A percentile compares a stretch with the other conserved stretches of the same genome.
phyloP scores from a whole-genome alignment of 495 filamentous ascomycete species.

The Penicillium pancosmium region DNA sequence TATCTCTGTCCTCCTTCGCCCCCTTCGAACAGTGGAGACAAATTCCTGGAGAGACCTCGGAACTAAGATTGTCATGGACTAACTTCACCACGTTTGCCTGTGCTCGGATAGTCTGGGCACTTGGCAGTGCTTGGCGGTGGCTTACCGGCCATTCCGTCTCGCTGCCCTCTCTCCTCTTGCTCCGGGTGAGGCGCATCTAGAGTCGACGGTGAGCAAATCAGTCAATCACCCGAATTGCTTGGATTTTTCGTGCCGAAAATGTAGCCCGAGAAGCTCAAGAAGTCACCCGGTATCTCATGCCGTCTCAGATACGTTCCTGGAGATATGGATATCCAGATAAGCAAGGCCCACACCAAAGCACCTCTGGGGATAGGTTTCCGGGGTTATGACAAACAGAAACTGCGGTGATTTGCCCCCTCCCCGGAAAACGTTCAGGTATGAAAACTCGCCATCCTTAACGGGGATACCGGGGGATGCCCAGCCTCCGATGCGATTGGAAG shows the following conservation, averaged over 20 bases:
- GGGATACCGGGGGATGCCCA: neutral
- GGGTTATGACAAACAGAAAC: constrained; percentile 7
- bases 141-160: constrained; percentile 2
- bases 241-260: neutral
- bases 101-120: constrained; percentile 2
- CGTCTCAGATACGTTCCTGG: neutral
- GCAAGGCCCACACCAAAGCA: neutral
- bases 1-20: constrained; percentile 10
- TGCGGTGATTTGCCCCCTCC: constrained; percentile 1
- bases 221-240: neutral
- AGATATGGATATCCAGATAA: constrained; percentile 3
- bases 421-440: neutral
- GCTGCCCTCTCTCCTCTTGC: neutral
- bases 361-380: neutral
- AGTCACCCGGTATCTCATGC: neutral
- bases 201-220: neutral
- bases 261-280: neutral
- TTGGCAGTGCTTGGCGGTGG: constrained; percentile 4
- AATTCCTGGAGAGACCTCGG: constrained; percentile 3
- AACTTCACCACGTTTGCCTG: neutral
- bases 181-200: constrained; percentile 2
- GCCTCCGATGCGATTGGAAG: constrained; percentile 1
- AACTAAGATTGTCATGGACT: constrained; percentile 2
- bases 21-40: constrained; percentile 6
- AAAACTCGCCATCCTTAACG: neutral